Conservation (phyloP, 2,329 filamentous ascomycete genomes). For the Aureobasidium zeae region DNA sequence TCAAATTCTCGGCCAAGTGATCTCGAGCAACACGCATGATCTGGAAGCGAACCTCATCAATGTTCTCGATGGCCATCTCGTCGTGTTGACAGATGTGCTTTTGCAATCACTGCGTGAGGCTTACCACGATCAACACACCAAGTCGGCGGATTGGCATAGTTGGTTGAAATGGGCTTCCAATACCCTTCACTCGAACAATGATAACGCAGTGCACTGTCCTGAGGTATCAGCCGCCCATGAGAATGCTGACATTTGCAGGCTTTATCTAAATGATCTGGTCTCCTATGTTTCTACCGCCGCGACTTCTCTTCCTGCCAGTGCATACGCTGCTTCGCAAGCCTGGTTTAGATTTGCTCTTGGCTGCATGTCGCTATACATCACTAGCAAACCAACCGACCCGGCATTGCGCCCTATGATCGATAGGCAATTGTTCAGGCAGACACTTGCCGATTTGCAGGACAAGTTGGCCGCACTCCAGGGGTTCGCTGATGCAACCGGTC, state of each 20-base stretch:
- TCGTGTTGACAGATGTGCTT: slow-evolving; percentile 26
- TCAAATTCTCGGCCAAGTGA: slow-evolving; percentile 29
- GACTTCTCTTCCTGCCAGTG: background rate
- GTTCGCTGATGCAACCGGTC: slow-evolving; percentile 65
- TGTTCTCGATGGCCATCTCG: slow-evolving; percentile 21
- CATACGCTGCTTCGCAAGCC: slow-evolving; percentile 34
- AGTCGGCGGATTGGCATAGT: slow-evolving; percentile 6
- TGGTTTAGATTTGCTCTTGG: slow-evolving; percentile 71
- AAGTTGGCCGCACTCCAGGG: slow-evolving; percentile 52
- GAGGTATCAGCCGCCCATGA: background rate
- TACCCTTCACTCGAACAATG: background rate
- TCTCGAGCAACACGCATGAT: slow-evolving; percentile 28
- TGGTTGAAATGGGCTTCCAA: slow-evolving; percentile 9
- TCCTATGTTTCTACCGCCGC: background rate
- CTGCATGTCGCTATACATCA: slow-evolving; percentile 70
- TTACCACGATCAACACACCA: slow-evolving; percentile 19
- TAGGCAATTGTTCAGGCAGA: slow-evolving; percentile 47
- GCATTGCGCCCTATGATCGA: slow-evolving; percentile 54
- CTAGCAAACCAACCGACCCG: slow-evolving; percentile 79
- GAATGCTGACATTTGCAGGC: slow-evolving; percentile 1
- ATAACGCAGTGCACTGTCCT: background rate
- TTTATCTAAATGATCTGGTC: slow-evolving; percentile 7
- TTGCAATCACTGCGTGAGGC: slow-evolving; percentile 21
- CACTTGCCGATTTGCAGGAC: slow-evolving; percentile 45
- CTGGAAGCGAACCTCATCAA: slow-evolving; percentile 22